These are phyloP conservation scores for Globisporangium splendens DNA, from an alignment of 352 stramenopile genomes.

Conservation along the genomic window DNA sequence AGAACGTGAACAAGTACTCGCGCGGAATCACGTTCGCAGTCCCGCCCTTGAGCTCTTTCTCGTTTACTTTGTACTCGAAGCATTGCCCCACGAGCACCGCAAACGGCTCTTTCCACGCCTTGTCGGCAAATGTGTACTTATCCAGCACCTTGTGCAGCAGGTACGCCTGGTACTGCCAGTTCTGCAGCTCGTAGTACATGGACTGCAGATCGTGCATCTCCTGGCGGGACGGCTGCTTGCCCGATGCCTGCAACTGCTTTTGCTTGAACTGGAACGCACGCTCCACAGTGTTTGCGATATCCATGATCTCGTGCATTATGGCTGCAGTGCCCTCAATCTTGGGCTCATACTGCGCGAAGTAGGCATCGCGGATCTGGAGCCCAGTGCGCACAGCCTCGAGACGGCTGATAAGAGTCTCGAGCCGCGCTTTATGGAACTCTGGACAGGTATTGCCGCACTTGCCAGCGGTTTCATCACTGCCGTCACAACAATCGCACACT, in stretches of 20 bases:
- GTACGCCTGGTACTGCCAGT: conserved; percentile 46
- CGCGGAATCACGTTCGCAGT: conserved; percentile 73
- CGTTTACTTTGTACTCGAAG: conserved; percentile 60
- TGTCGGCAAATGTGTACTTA: conserved; percentile 36
- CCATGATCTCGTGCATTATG: conserved; percentile 23
- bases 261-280: conserved; percentile 28
- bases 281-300: conserved; percentile 17
- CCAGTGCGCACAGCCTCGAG: conserved; percentile 26
- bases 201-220: conserved; percentile 35
- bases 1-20: conserved; percentile 59
- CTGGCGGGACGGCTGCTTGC: conserved; percentile 15
- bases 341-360: conserved; percentile 16
- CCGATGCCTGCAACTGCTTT: conserved; percentile 16
- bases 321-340: conserved; percentile 24
- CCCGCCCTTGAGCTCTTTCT: conserved; percentile 73
- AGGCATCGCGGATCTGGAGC: conserved; percentile 17
- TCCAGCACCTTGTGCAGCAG: conserved; percentile 47
- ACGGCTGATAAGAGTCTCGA: conserved; percentile 17
- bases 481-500: conserved; percentile 98
- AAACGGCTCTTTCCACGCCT: conserved; percentile 43
- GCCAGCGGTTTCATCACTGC: conserved; percentile 81
- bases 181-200: conserved; percentile 46
- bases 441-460: conserved; percentile 43
- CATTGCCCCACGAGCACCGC: conserved; percentile 56
- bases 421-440: conserved; percentile 14